Percentiles rank a stretch among this genome's conserved stretches.
phyloP scores from a whole-genome alignment of 257 asterid species.

The Scutellaria minor region DNA sequence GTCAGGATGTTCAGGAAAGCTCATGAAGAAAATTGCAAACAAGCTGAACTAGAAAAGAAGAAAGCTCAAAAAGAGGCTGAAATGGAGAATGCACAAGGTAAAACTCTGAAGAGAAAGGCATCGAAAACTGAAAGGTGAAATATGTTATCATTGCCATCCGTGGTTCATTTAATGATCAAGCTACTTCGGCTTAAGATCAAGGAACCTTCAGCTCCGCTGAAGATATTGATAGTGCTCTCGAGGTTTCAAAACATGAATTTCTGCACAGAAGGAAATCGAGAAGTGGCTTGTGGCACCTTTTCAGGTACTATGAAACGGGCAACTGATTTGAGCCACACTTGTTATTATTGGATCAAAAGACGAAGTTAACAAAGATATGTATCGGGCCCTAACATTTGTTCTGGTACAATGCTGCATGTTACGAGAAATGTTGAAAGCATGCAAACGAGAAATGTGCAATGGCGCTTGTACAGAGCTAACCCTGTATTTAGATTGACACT shows the following conservation, averaged over 20 bases:
- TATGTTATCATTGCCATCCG: slow-evolving; percentile 27
- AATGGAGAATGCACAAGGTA: slow-evolving; percentile 72
- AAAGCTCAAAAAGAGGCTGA: slow-evolving; percentile 93
- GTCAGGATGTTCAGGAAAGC: slow-evolving; percentile 91
- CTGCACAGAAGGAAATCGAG: slow-evolving; percentile 38
- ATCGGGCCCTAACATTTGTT: slow-evolving; percentile 22
- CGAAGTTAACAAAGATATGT: slow-evolving; percentile 35
- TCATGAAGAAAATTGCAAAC: slow-evolving; percentile 90
- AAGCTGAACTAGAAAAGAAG: slow-evolving; percentile 95
- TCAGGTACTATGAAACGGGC: slow-evolving; percentile 33
- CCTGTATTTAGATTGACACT: slow-evolving; percentile 54
- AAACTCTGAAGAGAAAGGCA: slow-evolving; percentile 55
- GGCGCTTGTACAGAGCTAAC: slow-evolving; percentile 67
- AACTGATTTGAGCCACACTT: slow-evolving; percentile 23
- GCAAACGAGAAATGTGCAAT: slow-evolving; percentile 38
- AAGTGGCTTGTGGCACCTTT: slow-evolving; percentile 27
- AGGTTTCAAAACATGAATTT: slow-evolving; percentile 43
- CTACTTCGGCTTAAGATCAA: slow-evolving; percentile 28
- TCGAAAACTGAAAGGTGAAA: slow-evolving; percentile 48
- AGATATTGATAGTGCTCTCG: slow-evolving; percentile 42
- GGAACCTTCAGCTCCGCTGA: slow-evolving; percentile 35
- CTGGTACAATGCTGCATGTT: slow-evolving; percentile 9
- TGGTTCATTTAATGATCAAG: slow-evolving; percentile 28
- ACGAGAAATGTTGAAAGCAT: slow-evolving; percentile 32
- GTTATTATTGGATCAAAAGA: slow-evolving; percentile 2